Evolutionary conservation across 352 stramenopile genomes (phyloP), one percentile per base, ranked within the genome.

Genomic region (Globisporangium mamillatum): DNA sequence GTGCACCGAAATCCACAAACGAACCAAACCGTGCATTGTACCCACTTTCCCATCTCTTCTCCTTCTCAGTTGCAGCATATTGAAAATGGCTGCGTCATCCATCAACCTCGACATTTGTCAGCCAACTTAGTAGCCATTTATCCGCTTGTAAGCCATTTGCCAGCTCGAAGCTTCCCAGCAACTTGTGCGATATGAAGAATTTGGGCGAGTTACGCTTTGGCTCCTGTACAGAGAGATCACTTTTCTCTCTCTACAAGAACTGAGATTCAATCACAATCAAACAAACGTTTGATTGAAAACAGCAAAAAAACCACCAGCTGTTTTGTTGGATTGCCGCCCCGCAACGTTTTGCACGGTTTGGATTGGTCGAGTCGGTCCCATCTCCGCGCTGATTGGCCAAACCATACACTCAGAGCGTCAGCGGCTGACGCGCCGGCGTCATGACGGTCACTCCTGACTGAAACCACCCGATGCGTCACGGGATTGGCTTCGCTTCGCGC

Each of bases 221-320:
- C 41, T 48, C 41, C n/a, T 48, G 41, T 48, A n/a, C 16, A 48
- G 41, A 48, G 41, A 48, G 20, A n/a, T n/a, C 8, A 18, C 4
- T 20, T 4, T 46, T 48, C 41, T 48, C 41, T 9, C 36, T 44
- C 10, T 32, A 32, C 27, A 32, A 32, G 27, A 32, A 32, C 27
- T 6, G 3, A 32, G 16, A 48, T 48, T 48, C 41, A 48, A 48
- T 32, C 6, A 32, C 27, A 32, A 32, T 58, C 52, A 76, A 72
- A 68, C 44, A 16, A 71, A 76, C 71, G 71, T 73, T 70, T 41
- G 44, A 65, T 71, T 66, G 29, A 12, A 32, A 16, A 41, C 10
- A 32, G 38, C 59, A 55, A 56, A 52, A 25, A 25, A 32, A 32
- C 2, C 27, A 32, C 27, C 27, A 32, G 27, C 27, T 32, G 27